A percentile compares a stretch with the other conserved stretches of the same genome.
Evolutionary conservation across 2,329 filamentous ascomycete genomes (phyloP).

Genomic region (Bipolaris sorokiniana): DNA sequence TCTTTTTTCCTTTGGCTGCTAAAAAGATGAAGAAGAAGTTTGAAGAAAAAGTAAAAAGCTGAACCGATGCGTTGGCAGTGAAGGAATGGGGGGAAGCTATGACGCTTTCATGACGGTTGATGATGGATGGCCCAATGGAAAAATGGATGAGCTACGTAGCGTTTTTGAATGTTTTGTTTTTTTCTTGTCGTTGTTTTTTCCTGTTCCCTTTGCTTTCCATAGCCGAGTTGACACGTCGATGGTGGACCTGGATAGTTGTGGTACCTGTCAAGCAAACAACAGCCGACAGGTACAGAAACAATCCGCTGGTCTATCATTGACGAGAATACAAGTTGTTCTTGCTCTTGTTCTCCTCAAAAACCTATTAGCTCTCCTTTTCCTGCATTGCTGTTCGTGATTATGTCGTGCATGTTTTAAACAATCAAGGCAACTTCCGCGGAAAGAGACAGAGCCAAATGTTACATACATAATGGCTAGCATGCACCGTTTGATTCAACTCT

Average conservation of each 20-base stretch:
- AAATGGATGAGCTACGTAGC: conserved; percentile 20
- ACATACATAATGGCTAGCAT: no score
- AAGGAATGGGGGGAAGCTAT: conserved; percentile 11
- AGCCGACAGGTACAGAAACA: background rate
- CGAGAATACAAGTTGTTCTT: background rate
- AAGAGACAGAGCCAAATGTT: no score
- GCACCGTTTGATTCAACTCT: no score
- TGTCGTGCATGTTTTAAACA: no score
- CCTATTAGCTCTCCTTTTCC: background rate
- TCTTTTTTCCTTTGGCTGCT: conserved; percentile 12
- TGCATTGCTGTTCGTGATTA: background rate
- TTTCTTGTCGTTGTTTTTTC: background rate
- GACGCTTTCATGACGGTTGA: conserved; percentile 21
- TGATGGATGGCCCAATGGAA: conserved; percentile 12
- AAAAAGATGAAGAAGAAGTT: no score
- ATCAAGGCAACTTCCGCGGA: no score
- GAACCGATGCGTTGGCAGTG: conserved; percentile 17
- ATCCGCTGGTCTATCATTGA: background rate
- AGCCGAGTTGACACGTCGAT: background rate
- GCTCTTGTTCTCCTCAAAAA: background rate
- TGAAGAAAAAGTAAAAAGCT: conserved; percentile 15
- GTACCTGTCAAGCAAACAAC: background rate
- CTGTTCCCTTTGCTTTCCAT: background rate
- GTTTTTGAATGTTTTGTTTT: conserved; percentile 13
- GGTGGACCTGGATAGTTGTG: background rate